These are phyloP conservation scores for Verticillium klebahnii DNA, from an alignment of 2,329 filamentous ascomycete species.

Conservation along the genomic window DNA sequence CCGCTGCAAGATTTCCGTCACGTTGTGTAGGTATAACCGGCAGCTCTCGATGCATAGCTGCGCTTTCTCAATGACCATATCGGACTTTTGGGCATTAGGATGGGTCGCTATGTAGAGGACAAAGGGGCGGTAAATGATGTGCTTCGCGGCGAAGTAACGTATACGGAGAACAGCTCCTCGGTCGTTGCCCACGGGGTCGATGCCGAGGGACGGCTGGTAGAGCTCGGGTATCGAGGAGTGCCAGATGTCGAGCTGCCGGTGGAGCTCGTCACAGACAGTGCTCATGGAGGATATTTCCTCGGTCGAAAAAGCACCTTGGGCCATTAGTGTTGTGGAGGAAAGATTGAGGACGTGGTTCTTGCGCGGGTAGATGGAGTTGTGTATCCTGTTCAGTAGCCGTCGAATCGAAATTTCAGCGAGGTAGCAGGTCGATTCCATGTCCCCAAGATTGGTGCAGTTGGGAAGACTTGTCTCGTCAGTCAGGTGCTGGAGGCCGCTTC, in stretches of 20 bases:
- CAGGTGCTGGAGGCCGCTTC: conserved; percentile 24
- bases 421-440: conserved; percentile 20
- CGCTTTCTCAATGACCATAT: conserved; percentile 21
- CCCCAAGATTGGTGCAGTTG: conserved; percentile 17
- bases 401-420: conserved; percentile 27
- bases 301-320: conserved; percentile 19
- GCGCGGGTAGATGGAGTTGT: conserved; percentile 24
- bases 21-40: conserved; percentile 21
- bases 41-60: conserved; percentile 25
- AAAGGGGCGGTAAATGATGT: conserved; percentile 28
- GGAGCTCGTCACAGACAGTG: conserved; percentile 22
- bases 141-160: conserved; percentile 25
- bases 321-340: conserved; percentile 18
- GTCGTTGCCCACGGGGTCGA: conserved; percentile 15
- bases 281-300: conserved; percentile 22
- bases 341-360: conserved; percentile 18
- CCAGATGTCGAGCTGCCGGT: conserved; percentile 24
- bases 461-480: conserved; percentile 24
- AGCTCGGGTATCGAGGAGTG: conserved; percentile 24
- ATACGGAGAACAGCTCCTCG: conserved; percentile 21
- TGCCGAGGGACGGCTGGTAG: conserved; percentile 18
- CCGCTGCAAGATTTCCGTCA: conserved; percentile 18
- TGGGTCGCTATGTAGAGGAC: conserved; percentile 22
- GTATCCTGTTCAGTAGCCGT: conserved; percentile 25
- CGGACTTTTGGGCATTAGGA: conserved; percentile 9